A percentile compares a stretch with the other conserved stretches of the same genome.
Evolutionary conservation across 2,329 filamentous ascomycete species (phyloP).

Genomic region (Cercospora beticola): DNA sequence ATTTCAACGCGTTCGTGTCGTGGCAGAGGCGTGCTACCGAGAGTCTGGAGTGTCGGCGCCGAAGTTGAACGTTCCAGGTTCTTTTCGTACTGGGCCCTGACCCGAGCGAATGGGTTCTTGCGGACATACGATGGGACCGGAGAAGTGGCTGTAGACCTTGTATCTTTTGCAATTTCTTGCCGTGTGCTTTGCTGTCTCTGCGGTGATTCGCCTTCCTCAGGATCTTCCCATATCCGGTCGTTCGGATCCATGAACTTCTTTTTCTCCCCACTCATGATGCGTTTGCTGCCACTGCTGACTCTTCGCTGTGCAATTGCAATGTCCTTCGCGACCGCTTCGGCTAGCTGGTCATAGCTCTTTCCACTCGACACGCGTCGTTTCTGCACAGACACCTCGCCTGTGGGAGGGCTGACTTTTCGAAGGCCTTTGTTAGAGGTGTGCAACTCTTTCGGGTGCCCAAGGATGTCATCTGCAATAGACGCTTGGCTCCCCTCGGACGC

Average conservation of each 20-base stretch:
- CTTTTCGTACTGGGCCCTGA: slow-evolving; percentile 55
- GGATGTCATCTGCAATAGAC: slow-evolving; percentile 16
- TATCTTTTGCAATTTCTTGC: slow-evolving; percentile 6
- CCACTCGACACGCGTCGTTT: slow-evolving; percentile 31
- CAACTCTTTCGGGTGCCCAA: slow-evolving; percentile 15
- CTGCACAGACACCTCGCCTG: slow-evolving; percentile 23
- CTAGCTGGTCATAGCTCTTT: slow-evolving; percentile 40
- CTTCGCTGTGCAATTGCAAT: slow-evolving; percentile 44
- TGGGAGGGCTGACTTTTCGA: slow-evolving; percentile 27
- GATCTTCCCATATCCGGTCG: slow-evolving; percentile 88
- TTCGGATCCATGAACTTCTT: slow-evolving; percentile 67
- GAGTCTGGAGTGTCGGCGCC: slow-evolving; percentile 43
- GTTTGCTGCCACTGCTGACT: slow-evolving; percentile 61
- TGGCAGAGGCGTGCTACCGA: slow-evolving; percentile 25
- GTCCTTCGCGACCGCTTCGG: slow-evolving; percentile 38
- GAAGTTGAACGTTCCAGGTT: slow-evolving; percentile 44
- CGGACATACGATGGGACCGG: slow-evolving; percentile 50
- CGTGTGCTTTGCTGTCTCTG: slow-evolving; percentile 17
- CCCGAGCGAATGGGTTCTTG: slow-evolving; percentile 64
- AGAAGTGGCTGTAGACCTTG: slow-evolving; percentile 19
- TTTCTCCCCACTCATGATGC: slow-evolving; percentile 69
- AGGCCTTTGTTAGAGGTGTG: slow-evolving; percentile 16
- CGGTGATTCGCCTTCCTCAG: slow-evolving; percentile 51
- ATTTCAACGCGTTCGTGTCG: slow-evolving; percentile 65
- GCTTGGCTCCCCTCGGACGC: slow-evolving; percentile 23